A percentile compares a stretch with the other conserved stretches of the same genome.
Evolutionary conservation across 345 rosid genomes (phyloP).

Genomic region (Pelargonium nanum): DNA sequence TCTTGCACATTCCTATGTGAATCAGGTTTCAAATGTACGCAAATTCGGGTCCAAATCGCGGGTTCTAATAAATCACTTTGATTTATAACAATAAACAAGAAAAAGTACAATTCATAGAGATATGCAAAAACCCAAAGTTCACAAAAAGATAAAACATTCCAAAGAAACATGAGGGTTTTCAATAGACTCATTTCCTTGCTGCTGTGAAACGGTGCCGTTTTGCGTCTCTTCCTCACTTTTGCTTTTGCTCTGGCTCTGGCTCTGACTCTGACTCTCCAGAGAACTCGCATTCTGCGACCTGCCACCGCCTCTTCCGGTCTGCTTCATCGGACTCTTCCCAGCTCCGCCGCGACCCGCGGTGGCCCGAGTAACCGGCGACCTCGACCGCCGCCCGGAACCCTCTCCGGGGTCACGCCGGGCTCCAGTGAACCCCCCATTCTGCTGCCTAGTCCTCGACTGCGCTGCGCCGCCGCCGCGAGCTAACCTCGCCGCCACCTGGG

Average conservation of each 20-base stretch:
- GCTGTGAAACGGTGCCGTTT: slow-evolving; percentile 16
- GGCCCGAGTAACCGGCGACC: slow-evolving; percentile 37
- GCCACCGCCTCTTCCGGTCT: slow-evolving; percentile 15
- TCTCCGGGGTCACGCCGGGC: slow-evolving; percentile 6
- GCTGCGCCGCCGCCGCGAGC: slow-evolving; percentile 3
- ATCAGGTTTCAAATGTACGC: no score
- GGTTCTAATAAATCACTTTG: no score
- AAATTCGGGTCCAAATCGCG: no score
- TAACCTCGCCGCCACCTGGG: background rate
- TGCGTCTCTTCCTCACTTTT: slow-evolving; percentile 9
- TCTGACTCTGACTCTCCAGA: slow-evolving; percentile 8
- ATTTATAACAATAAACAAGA: no score
- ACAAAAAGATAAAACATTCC: slow-evolving; percentile 72
- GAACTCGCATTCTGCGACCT: background rate
- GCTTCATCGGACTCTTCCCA: slow-evolving; percentile 35
- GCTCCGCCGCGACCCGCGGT: slow-evolving; percentile 11
- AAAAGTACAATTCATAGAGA: no score
- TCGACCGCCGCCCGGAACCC: slow-evolving; percentile 14
- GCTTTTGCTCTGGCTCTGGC: slow-evolving; percentile 8
- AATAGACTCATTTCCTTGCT: slow-evolving; percentile 27
- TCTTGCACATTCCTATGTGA: no score
- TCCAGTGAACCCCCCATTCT: background rate
- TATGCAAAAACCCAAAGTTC: no score
- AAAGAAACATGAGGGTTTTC: slow-evolving; percentile 54
- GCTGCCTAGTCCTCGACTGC: background rate